Evolutionary conservation across 2,329 filamentous ascomycete species (phyloP).

Genomic region (Periconia sp.): DNA sequence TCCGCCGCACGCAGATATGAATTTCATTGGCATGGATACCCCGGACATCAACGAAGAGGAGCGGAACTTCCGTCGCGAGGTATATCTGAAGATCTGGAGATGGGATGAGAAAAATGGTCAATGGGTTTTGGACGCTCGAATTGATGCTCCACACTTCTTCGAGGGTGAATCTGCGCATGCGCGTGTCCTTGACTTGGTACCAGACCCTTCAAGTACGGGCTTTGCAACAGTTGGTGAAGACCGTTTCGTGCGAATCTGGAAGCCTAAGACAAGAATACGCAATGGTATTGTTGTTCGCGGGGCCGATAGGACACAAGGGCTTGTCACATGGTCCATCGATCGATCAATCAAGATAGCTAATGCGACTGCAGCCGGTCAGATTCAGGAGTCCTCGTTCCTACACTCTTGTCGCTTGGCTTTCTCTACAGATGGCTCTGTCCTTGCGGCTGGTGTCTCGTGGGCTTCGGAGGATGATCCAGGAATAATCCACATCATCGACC

Average conservation of each 20-base stretch:
- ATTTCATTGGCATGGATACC: constrained; percentile 56
- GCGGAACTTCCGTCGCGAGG: constrained; percentile 65
- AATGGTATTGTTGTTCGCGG: constrained; percentile 71
- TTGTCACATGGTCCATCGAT: constrained; percentile 78
- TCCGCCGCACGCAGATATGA: constrained; percentile 72
- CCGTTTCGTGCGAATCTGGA: constrained; percentile 79
- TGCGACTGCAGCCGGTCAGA: constrained; percentile 24
- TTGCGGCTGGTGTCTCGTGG: constrained; percentile 42
- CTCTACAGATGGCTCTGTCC: constrained; percentile 57
- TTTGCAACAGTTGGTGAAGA: constrained; percentile 90
- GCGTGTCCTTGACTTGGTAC: constrained; percentile 73
- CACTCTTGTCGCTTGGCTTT: constrained; percentile 73
- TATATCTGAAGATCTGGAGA: constrained; percentile 91
- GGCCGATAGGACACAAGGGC: constrained; percentile 55
- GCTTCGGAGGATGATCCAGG: constrained; percentile 56
- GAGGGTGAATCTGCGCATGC: constrained; percentile 57
- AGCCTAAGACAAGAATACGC: constrained; percentile 71
- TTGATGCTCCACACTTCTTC: constrained; percentile 77
- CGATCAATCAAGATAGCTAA: constrained; percentile 57
- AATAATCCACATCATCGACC: constrained; percentile 77
- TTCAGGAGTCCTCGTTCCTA: constrained; percentile 37
- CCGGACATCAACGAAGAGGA: constrained; percentile 51
- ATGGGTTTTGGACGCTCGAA: constrained; percentile 80
- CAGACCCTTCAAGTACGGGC: constrained; percentile 70
- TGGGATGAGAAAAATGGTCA: constrained; percentile 60